These are phyloP conservation scores for Blastomyces parvus DNA, from an alignment of 2,329 filamentous ascomycete species.

Conservation along the genomic window DNA sequence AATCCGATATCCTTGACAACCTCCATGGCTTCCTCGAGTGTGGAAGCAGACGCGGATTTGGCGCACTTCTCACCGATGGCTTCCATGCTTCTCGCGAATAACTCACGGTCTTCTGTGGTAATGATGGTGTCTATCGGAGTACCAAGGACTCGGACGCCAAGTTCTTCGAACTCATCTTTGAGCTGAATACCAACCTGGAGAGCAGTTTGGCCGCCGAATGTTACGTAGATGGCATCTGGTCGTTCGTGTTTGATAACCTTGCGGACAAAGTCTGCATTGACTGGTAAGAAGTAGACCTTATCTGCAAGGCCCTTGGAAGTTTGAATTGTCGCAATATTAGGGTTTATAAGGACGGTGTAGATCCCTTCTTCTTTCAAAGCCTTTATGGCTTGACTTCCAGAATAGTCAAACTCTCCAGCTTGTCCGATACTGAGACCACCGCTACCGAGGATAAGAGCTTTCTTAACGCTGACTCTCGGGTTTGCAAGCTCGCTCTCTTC, in stretches of 20 bases:
- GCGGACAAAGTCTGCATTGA: constrained; percentile 92
- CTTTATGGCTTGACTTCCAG: constrained; percentile 96
- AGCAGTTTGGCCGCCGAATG: constrained; percentile 94
- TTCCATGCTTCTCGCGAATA: constrained; percentile 97
- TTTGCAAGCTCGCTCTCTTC: constrained; percentile 68
- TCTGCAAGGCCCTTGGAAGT: constrained; percentile 96
- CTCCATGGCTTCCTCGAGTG: constrained; percentile 75
- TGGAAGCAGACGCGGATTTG: constrained; percentile 89
- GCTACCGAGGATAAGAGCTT: constrained; percentile 86
- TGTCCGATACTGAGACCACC: constrained; percentile 96
- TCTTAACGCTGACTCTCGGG: constrained; percentile 78
- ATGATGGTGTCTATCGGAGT: constrained; percentile 98
- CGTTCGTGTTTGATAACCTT: constrained; percentile 94
- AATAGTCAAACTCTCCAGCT: constrained; percentile 98
- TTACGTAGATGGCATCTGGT: constrained; percentile 94
- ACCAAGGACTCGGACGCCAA: constrained; percentile 89
- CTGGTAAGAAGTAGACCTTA: constrained; percentile 97
- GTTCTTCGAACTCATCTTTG: constrained; percentile 87
- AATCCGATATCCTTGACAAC: constrained; percentile 88
- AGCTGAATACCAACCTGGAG: constrained; percentile 94
- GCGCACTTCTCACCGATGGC: constrained; percentile 96
- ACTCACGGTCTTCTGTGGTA: constrained; percentile 93
- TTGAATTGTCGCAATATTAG: constrained; percentile 97
- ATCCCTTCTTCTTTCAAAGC: constrained; percentile 96
- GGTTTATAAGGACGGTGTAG: constrained; percentile 96